Base-by-base conservation (phyloP, 148 eudicot species). In the Rhododendron henanense region DNA sequence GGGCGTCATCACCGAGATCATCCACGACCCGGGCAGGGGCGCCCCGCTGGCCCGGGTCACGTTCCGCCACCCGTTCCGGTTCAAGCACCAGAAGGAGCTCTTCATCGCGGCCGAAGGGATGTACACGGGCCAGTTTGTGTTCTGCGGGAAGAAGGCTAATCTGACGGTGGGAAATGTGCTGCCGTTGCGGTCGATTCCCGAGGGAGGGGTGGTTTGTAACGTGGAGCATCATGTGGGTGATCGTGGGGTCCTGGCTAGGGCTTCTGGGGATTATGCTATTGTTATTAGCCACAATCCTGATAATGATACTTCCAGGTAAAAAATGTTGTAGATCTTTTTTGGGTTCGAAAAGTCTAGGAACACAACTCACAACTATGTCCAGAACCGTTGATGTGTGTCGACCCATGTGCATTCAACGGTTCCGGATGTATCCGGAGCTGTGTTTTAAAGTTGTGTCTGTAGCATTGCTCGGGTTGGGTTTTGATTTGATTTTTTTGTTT, bases 191-290 rank as follows among this genome's bases (percentile, higher is more conserved):
- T 67, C 80, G 16, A 86, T 86, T 25, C 84, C 87, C 6, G 87
- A 86, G 87, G 87, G 87, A 44, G 87, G 79, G 8, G 87, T 81
- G 2, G 80, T 86, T 3, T 86, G 84, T 51, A 86, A 86, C 48
- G 87, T 81, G 10, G 87, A 86, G 84, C 87, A 86, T 67, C 87
- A 86, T 25, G 87, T 86, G 18, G 87, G 87, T 25, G 87, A 86
- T n/a, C 83, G 87, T 10, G 87, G 87, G 3, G 87, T 81, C 21
- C 81, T 86, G 25, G 87, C 87, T 11, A 86, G 87, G 80, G 79
- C 71, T 48, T 67, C 80, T 4, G 87, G 87, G n/a, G 87, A 86
- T 23, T 86, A 86, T 25, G 87, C 87, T 25, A 81, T 86, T 53
- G 87, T 86, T 71, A 86, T 86, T 44, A 86, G 87, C 73, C 87